phyloP scores from a whole-genome alignment of 345 rosid genomes.

The Xanthoceras sorbifolium region DNA sequence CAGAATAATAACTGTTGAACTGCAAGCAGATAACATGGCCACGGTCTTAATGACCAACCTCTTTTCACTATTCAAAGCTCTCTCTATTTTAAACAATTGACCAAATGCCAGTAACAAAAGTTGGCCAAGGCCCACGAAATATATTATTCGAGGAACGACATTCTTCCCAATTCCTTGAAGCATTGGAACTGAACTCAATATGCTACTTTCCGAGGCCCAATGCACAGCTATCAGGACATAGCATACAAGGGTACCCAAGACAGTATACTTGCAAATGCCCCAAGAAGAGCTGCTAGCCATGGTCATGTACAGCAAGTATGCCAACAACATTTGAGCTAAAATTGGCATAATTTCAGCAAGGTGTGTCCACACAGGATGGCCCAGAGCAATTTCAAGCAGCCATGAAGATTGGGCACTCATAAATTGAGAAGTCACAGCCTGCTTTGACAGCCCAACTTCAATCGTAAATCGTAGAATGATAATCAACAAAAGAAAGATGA shows the following conservation, averaged over 20 bases:
- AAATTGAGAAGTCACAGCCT: slow-evolving; percentile 87
- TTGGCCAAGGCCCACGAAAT: slow-evolving; percentile 59
- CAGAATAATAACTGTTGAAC: slow-evolving; percentile 70
- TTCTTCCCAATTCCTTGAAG: slow-evolving; percentile 46
- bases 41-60: slow-evolving; percentile 43
- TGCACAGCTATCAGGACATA: slow-evolving; percentile 71
- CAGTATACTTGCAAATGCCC: slow-evolving; percentile 50
- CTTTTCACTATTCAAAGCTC: slow-evolving; percentile 25
- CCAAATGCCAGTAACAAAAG: slow-evolving; percentile 49
- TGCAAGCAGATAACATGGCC: slow-evolving; percentile 69
- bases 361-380: slow-evolving; percentile 52
- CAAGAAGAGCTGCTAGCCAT: slow-evolving; percentile 26
- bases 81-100: slow-evolving; percentile 26
- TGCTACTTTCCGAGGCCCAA: slow-evolving; percentile 66
- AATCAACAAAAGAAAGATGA: slow-evolving; percentile 60
- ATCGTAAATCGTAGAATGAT: slow-evolving; percentile 68
- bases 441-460: slow-evolving; percentile 86
- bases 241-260: slow-evolving; percentile 53
- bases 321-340: slow-evolving; percentile 47
- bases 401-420: slow-evolving; percentile 71
- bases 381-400: slow-evolving; percentile 60
- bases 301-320: slow-evolving; percentile 42
- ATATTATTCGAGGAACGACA: slow-evolving; percentile 58
- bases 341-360: slow-evolving; percentile 57
- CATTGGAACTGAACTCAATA: slow-evolving; percentile 34